Evolutionary conservation across 1,284 basidiomycete genomes (phyloP).

Genomic region (Filobasidium uniguttulatum): DNA sequence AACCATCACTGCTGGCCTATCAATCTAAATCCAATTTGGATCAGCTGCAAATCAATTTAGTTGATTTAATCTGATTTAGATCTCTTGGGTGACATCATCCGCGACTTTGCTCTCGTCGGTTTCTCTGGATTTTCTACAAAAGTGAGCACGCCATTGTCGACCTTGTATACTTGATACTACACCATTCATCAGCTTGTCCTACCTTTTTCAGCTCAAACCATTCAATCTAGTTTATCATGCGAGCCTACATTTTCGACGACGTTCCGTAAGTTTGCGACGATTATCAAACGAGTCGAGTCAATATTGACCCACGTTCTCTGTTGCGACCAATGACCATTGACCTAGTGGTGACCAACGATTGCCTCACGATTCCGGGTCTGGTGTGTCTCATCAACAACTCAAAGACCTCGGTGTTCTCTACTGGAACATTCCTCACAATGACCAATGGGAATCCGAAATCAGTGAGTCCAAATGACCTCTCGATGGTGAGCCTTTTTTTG

Average conservation of each 20-base stretch:
- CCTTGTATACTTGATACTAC: background rate
- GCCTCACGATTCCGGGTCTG: conserved; percentile 52
- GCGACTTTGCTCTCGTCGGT: too few relatives aligned
- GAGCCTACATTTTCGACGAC: conserved; percentile 68
- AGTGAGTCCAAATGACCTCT: conserved; percentile 12
- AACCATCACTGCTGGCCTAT: too few relatives aligned
- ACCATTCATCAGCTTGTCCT: background rate
- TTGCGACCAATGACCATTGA: too few relatives aligned
- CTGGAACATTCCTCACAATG: conserved; percentile 45
- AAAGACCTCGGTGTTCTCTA: conserved; percentile 47
- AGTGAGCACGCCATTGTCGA: background rate
- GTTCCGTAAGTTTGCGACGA: background rate
- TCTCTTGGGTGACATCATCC: too few relatives aligned
- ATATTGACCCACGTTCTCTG: background rate
- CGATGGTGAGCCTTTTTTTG: background rate
- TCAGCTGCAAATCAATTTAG: too few relatives aligned
- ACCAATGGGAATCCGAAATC: conserved; percentile 41
- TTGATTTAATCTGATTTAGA: too few relatives aligned
- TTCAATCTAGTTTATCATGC: conserved; percentile 41
- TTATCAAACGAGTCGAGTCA: background rate
- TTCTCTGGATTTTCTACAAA: too few relatives aligned
- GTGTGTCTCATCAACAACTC: conserved; percentile 44
- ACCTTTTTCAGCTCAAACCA: background rate
- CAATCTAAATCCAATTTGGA: too few relatives aligned
- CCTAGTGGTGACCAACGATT: conserved; percentile 56